Conservation (phyloP, 441 rosid genomes). For the Populus trichocarpa region DNA sequence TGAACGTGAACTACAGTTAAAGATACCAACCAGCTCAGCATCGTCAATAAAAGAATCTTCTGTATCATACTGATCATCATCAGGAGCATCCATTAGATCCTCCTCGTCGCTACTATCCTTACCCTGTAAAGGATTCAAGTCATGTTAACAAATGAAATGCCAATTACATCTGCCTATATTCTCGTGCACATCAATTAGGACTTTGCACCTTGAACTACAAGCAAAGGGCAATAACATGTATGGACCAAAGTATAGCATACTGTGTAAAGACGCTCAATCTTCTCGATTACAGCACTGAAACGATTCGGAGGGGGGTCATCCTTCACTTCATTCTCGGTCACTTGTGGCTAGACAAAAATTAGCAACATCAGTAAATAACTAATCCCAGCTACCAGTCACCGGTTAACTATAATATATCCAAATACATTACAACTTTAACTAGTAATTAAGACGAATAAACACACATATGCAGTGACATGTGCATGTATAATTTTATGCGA, state of each 20-base stretch:
- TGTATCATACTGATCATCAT: slow-evolving; percentile 96
- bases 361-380: slow-evolving; percentile 12
- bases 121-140: slow-evolving; percentile 49
- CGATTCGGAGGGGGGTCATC: slow-evolving; percentile 71
- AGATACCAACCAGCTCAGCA: slow-evolving; percentile 78
- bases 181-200: neutral
- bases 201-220: neutral
- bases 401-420: neutral
- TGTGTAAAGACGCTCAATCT: slow-evolving; percentile 97
- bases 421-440: neutral
- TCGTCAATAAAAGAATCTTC: slow-evolving; percentile 99
- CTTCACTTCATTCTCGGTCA: slow-evolving; percentile 47
- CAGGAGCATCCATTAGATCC: slow-evolving; percentile 81
- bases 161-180: neutral
- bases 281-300: slow-evolving; percentile 95
- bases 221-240: slow-evolving; percentile 10
- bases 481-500: neutral
- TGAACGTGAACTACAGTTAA: slow-evolving; percentile 11
- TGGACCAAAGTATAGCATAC: slow-evolving; percentile 27
- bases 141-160: neutral
- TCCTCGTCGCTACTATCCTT: slow-evolving; percentile 97
- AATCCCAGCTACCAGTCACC: neutral
- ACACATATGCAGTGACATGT: neutral
- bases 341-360: slow-evolving; percentile 45
- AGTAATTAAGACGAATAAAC: neutral